Conservation (phyloP, 2,329 filamentous ascomycete genomes). For the Aspergillus melleus region DNA sequence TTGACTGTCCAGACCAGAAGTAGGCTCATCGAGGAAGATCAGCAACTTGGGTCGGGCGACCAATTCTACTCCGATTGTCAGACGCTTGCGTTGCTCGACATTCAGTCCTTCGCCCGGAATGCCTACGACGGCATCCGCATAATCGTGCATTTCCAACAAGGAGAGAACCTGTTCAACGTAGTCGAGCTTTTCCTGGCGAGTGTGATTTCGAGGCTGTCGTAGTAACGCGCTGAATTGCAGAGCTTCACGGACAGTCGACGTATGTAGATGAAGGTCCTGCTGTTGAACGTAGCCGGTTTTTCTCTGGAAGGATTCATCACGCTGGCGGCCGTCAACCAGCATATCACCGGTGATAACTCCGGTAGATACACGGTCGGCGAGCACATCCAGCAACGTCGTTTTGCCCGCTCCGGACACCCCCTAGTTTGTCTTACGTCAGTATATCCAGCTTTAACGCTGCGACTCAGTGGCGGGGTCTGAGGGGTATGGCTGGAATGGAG, state of each 20-base stretch:
- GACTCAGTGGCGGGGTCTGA: neutral
- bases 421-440: neutral
- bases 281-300: slow-evolving; percentile 68
- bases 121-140: slow-evolving; percentile 85
- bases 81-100: slow-evolving; percentile 63
- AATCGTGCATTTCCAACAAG: slow-evolving; percentile 82
- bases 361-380: slow-evolving; percentile 58
- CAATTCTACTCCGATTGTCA: slow-evolving; percentile 91
- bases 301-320: slow-evolving; percentile 55
- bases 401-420: slow-evolving; percentile 63
- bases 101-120: slow-evolving; percentile 73
- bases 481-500: neutral
- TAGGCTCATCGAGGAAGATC: slow-evolving; percentile 88
- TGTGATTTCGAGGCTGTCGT: slow-evolving; percentile 72
- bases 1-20: slow-evolving; percentile 83
- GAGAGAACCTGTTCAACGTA: slow-evolving; percentile 77
- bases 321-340: slow-evolving; percentile 60
- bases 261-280: slow-evolving; percentile 74
- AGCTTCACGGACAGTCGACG: slow-evolving; percentile 81
- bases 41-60: slow-evolving; percentile 85
- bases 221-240: slow-evolving; percentile 80
- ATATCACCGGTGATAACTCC: slow-evolving; percentile 66
- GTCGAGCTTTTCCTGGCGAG: slow-evolving; percentile 70
- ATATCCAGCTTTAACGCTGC: neutral
- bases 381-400: slow-evolving; percentile 58